Percentiles rank a stretch among this genome's conserved stretches.
These are phyloP conservation scores for Podila epigama DNA, from an alignment of 192 early-diverging fungal species.

Conservation along the genomic window DNA sequence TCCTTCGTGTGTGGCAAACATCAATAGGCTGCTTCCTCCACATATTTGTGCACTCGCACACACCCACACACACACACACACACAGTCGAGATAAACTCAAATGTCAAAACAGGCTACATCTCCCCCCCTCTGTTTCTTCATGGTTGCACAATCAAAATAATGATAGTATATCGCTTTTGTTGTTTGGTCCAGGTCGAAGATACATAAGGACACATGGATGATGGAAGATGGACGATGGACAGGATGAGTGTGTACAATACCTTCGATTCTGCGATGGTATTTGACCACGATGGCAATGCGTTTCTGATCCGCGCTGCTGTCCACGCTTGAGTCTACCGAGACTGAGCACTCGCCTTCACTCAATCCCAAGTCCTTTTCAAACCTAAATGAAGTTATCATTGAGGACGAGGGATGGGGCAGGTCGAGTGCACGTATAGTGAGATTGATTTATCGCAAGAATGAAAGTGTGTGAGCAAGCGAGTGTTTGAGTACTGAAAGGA, in stretches of 20 bases:
- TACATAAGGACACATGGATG: neutral
- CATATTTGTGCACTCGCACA: too few relatives aligned
- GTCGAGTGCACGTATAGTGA: too few relatives aligned
- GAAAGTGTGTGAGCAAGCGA: too few relatives aligned
- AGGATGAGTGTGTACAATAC: constrained; percentile 29
- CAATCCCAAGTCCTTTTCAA: constrained; percentile 28
- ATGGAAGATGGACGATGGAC: neutral
- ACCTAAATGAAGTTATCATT: constrained; percentile 4
- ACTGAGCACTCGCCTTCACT: constrained; percentile 35
- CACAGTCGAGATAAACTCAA: neutral
- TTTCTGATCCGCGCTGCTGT: constrained; percentile 41
- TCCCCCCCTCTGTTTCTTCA: neutral
- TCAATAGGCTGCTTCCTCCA: too few relatives aligned
- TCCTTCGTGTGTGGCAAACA: too few relatives aligned
- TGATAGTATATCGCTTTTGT: too few relatives aligned
- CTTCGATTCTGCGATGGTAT: constrained; percentile 75
- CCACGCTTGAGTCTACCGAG: constrained; percentile 16
- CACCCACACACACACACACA: neutral
- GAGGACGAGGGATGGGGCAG: neutral
- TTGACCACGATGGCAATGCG: constrained; percentile 54
- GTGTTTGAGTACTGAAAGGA: too few relatives aligned
- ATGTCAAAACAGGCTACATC: neutral
- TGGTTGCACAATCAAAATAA: neutral
- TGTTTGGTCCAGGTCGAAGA: neutral
- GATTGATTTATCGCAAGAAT: too few relatives aligned